Conservation (phyloP, 257 asterid species). For the Oldenlandia corymbosa region DNA sequence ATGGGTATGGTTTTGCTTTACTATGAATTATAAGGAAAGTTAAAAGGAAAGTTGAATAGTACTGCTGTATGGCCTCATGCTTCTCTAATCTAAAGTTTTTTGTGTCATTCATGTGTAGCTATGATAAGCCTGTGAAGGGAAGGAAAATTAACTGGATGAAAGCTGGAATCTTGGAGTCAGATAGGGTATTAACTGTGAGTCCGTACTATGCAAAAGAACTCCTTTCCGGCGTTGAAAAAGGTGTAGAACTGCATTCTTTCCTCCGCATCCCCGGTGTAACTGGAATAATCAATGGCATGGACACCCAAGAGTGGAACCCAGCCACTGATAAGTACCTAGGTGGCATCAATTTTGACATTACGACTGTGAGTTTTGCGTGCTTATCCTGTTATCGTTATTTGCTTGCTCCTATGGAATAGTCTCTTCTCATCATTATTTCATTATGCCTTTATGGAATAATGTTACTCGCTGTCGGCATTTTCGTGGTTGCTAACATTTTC, state of each 20-base stretch:
- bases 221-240: slow-evolving; percentile 61
- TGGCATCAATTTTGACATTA: slow-evolving; percentile 56
- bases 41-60: background rate
- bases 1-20: slow-evolving; percentile 51
- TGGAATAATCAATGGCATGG: slow-evolving; percentile 88
- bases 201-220: slow-evolving; percentile 88
- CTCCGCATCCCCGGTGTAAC: slow-evolving; percentile 42
- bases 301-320: slow-evolving; percentile 92
- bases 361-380: slow-evolving; percentile 58
- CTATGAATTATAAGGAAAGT: background rate
- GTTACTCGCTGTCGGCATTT: no score
- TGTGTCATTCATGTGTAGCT: slow-evolving; percentile 40
- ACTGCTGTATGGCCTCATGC: no score
- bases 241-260: slow-evolving; percentile 72
- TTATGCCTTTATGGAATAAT: no score
- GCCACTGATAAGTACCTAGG: slow-evolving; percentile 70
- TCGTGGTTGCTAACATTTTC: no score
- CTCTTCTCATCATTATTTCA: background rate
- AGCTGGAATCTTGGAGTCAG: slow-evolving; percentile 72
- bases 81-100: slow-evolving; percentile 16
- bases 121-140: slow-evolving; percentile 75
- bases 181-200: slow-evolving; percentile 75
- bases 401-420: background rate
- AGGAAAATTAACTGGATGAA: slow-evolving; percentile 97
- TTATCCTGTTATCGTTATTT: background rate